These are phyloP conservation scores for Aspergillus felis DNA, from an alignment of 2,329 filamentous ascomycete species.

Conservation along the genomic window DNA sequence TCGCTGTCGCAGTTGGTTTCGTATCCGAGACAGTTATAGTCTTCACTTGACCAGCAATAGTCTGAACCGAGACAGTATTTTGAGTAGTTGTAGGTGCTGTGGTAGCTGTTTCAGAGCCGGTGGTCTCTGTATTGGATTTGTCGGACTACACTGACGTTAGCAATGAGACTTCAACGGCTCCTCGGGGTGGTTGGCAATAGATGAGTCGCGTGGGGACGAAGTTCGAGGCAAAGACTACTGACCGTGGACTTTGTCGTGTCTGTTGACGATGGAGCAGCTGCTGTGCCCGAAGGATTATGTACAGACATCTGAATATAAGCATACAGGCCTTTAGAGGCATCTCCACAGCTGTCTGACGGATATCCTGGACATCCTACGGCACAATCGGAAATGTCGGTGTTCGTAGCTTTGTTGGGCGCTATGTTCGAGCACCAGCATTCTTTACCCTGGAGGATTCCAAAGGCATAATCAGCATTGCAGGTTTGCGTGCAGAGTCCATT, in stretches of 20 bases:
- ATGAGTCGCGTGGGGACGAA: neutral
- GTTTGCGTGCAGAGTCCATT: constrained; percentile 41
- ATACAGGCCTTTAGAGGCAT: constrained; percentile 34
- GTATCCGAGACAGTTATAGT: constrained; percentile 24
- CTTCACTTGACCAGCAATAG: constrained; percentile 23
- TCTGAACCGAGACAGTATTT: constrained; percentile 16
- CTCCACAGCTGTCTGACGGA: constrained; percentile 44
- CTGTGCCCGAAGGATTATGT: constrained; percentile 32
- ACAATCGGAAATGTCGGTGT: constrained; percentile 31
- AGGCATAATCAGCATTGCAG: constrained; percentile 42
- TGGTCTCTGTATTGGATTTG: constrained; percentile 10
- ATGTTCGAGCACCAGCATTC: constrained; percentile 50
- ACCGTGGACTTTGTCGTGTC: constrained; percentile 26
- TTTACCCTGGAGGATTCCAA: constrained; percentile 44
- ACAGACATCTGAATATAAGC: constrained; percentile 40
- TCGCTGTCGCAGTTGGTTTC: constrained; percentile 11
- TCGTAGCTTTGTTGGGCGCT: constrained; percentile 35
- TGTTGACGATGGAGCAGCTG: constrained; percentile 15
- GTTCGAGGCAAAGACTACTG: constrained; percentile 9
- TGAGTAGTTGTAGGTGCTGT: constrained; percentile 5
- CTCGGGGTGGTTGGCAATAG: neutral
- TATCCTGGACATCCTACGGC: constrained; percentile 45
- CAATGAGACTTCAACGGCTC: neutral
- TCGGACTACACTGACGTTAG: neutral
- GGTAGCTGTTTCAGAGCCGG: constrained; percentile 11